Evolutionary conservation across 768 basidiomycete species (phyloP).

Genomic region (Pseudohyphozyma bogoriensis): DNA sequence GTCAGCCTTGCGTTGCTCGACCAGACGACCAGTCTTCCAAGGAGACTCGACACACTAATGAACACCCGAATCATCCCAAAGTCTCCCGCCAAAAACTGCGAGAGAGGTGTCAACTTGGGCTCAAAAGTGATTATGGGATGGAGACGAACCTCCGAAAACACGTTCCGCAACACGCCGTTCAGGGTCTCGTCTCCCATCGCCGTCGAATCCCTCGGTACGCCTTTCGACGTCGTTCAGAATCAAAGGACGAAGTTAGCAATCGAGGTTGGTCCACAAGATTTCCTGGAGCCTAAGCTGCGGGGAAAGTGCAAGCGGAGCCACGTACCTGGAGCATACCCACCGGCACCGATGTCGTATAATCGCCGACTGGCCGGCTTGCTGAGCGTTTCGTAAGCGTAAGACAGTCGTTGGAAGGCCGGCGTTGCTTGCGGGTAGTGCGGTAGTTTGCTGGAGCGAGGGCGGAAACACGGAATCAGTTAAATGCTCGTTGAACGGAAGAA

Average conservation of each 20-base stretch:
- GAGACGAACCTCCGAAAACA: conserved; percentile 55
- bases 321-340: conserved; percentile 24
- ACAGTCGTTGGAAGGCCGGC: conserved; percentile 73
- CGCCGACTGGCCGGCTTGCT: conserved; percentile 60
- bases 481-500: not conserved
- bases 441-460: conserved; percentile 57
- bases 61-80: conserved; percentile 70
- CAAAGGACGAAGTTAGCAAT: no score
- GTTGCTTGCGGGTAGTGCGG: conserved; percentile 67
- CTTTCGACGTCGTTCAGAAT: not conserved
- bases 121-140: no score
- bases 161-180: conserved; percentile 57
- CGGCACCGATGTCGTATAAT: conserved; percentile 49
- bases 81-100: conserved; percentile 60
- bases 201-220: not conserved
- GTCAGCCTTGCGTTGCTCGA: no score
- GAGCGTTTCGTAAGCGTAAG: conserved; percentile 70
- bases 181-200: conserved; percentile 63
- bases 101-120: not conserved
- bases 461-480: not conserved
- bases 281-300: no score
- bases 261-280: no score
- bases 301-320: no score
- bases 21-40: no score
- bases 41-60: conserved; percentile 48